Evolutionary conservation across 2,329 filamentous ascomycete species (phyloP).

Genomic region (Ophiostoma australiae): DNA sequence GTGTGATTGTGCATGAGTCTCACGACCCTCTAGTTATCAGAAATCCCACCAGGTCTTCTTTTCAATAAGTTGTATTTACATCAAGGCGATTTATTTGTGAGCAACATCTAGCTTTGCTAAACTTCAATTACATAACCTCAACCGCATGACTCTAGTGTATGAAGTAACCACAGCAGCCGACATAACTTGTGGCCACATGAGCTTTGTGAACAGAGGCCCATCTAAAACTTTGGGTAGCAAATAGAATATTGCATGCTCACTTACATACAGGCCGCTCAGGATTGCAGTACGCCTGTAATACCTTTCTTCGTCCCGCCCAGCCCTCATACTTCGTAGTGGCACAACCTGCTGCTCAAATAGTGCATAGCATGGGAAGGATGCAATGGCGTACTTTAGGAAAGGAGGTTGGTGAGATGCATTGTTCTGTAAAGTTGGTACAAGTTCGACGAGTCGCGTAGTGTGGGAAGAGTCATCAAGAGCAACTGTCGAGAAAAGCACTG

Average conservation of each 20-base stretch:
- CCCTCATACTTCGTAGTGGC: background rate
- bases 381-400: background rate
- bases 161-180: background rate
- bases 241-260: slow-evolving; percentile 1
- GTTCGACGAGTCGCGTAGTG: background rate
- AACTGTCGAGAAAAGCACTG: too few relatives aligned
- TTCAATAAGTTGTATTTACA: background rate
- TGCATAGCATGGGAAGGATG: background rate
- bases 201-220: background rate
- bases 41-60: background rate
- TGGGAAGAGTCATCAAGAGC: too few relatives aligned
- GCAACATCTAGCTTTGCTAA: background rate
- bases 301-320: background rate
- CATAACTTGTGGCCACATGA: background rate
- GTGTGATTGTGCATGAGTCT: background rate
- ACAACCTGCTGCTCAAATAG: background rate
- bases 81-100: background rate
- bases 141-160: background rate
- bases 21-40: background rate
- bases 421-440: background rate
- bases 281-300: background rate
- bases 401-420: background rate
- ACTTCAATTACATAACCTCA: background rate
- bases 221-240: background rate
- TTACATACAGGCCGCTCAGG: background rate